Evolutionary conservation across 768 basidiomycete species (phyloP).

Genomic region (Thelephora ganbajun): DNA sequence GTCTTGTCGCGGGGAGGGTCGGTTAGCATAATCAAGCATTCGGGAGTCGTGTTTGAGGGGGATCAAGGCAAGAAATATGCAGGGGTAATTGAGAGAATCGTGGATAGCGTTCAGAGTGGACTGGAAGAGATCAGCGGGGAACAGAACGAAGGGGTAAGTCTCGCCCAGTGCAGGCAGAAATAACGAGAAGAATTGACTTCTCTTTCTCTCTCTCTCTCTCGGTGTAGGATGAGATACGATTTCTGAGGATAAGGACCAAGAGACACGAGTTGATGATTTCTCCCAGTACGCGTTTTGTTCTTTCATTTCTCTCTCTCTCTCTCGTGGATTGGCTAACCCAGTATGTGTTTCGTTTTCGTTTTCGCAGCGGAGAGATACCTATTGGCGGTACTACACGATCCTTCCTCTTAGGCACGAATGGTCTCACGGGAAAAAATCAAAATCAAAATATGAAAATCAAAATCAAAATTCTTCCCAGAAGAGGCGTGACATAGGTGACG

Average conservation of each 20-base stretch:
- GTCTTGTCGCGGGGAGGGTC: conserved; percentile 63
- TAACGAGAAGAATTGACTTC: neutral
- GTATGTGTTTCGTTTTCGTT: conserved; percentile 5
- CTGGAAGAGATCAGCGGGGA: conserved; percentile 63
- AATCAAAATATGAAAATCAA: conserved; percentile 22
- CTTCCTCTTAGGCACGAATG: conserved; percentile 11
- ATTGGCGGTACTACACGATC: conserved; percentile 75
- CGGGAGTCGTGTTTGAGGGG: conserved; percentile 77
- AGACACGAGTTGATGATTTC: conserved; percentile 92
- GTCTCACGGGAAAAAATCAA: too few relatives aligned
- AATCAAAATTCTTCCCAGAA: neutral
- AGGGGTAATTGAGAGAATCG: conserved; percentile 54
- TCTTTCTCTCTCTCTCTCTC: neutral
- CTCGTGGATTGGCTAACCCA: too few relatives aligned
- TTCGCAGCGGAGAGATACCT: conserved; percentile 61
- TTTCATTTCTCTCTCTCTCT: too few relatives aligned
- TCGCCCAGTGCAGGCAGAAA: neutral
- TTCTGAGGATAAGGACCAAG: conserved; percentile 84
- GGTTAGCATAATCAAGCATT: conserved; percentile 69
- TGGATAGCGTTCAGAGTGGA: conserved; percentile 65
- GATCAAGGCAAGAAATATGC: conserved; percentile 73
- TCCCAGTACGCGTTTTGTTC: conserved; percentile 42
- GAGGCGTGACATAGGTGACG: neutral
- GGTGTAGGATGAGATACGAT: conserved; percentile 67
- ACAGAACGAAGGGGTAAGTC: conserved; percentile 43